Base-by-base conservation (phyloP, 2,329 filamentous ascomycete genomes). In the Trichoderma cornu-damae region DNA sequence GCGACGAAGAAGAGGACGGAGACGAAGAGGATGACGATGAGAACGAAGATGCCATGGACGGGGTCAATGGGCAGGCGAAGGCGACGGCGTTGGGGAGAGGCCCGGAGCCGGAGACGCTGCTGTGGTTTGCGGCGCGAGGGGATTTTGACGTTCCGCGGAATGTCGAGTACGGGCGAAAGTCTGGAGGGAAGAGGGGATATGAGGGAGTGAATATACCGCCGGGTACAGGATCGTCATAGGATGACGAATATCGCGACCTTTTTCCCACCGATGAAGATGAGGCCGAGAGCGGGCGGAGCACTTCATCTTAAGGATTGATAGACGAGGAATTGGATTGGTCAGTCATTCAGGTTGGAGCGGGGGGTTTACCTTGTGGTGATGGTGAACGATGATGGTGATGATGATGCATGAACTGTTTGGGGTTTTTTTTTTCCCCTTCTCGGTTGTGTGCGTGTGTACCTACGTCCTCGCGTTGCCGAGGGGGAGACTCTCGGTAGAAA, bases 1-100 rank as follows among this genome's bases (percentile, higher is more conserved):
- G 76, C 0, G 76, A 78, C 0, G 80, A 81, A 2, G 83, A 85
- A 1, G 82, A 85, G 0, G 78, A 81, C 0, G 83, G 84, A 0
- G 81, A 82, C 0, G 81, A 81, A 0, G 80, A 79, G 0, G 80
- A 79, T 0, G 79, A 79, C 50, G 62, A 57, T 9, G 61, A 46
- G 3, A 61, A 58, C 3, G 56, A 50, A 4, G 62, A 59, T 18
- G 61, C 66, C 3, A 65, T 70, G 0, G 73, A 73, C 58, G 65
- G 1, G 60, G 61, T 12, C 52, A 57, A 49, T 54, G 59, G 26
- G 35, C 64, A 51, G 59, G 51, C 22, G 35, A 64, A 63, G 34
- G 62, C 68, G 35, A 62, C 68, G 37, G 65, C 63, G 46, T 65
- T 61, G 11, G 67, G 66, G 6, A 68, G 65, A 22, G 74, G 70